A percentile compares a stretch with the other conserved stretches of the same genome.
Evolutionary conservation across 2,329 filamentous ascomycete genomes (phyloP).

Genomic region (Phoma sp.): DNA sequence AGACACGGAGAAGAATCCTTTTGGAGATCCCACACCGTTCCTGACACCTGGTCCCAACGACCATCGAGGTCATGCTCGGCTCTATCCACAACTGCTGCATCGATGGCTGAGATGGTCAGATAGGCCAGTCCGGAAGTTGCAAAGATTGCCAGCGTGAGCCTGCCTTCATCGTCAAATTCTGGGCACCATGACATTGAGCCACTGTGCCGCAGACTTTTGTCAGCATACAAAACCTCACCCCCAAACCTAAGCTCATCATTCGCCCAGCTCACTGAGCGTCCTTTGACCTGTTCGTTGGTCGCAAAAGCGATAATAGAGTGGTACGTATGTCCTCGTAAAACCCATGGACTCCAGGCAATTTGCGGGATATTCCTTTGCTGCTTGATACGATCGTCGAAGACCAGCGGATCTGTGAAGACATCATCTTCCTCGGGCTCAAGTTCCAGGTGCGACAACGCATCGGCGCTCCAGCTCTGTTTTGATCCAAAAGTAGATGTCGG

Average conservation of each 20-base stretch:
- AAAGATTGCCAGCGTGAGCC: constrained; percentile 42
- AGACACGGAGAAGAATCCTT: constrained; percentile 25
- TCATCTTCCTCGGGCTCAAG: constrained; percentile 20
- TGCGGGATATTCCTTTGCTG: constrained; percentile 44
- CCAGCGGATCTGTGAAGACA: constrained; percentile 20
- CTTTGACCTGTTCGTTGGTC: constrained; percentile 41
- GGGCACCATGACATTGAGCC: constrained; percentile 42
- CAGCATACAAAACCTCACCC: constrained; percentile 32
- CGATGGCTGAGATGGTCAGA: constrained; percentile 29
- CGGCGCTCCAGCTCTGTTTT: constrained; percentile 34
- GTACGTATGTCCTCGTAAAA: constrained; percentile 16
- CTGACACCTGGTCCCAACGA: constrained; percentile 52
- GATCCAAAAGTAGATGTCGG: constrained; percentile 43
- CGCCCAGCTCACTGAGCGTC: constrained; percentile 27
- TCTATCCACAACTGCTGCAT: constrained; percentile 30
- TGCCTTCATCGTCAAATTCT: constrained; percentile 16
- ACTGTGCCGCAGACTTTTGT: constrained; percentile 28
- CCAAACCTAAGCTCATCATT: constrained; percentile 23
- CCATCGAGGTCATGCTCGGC: constrained; percentile 45
- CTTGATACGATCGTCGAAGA: constrained; percentile 39
- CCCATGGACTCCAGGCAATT: constrained; percentile 51
- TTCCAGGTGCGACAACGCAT: constrained; percentile 36
- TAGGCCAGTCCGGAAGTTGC: constrained; percentile 33
- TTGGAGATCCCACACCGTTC: constrained; percentile 40
- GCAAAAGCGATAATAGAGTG: constrained; percentile 45